Conservation (phyloP, 2,329 filamentous ascomycete genomes). For the Aspergillus sp. region DNA sequence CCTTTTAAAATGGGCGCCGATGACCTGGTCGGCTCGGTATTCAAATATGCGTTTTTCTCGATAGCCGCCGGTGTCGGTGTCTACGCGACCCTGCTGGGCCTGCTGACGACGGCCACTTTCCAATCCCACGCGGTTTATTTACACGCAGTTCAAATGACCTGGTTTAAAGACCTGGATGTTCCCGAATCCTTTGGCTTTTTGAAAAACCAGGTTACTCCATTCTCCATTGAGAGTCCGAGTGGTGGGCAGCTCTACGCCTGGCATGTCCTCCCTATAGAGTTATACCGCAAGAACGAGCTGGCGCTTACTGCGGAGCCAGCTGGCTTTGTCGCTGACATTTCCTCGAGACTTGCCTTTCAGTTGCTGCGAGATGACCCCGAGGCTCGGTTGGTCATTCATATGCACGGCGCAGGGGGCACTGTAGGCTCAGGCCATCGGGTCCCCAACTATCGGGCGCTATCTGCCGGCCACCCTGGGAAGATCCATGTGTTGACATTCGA, state of each 20-base stretch:
- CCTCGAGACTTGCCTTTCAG: conserved; percentile 39
- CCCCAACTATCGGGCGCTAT: conserved; percentile 53
- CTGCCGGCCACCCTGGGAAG: conserved; percentile 44
- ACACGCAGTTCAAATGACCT: conserved; percentile 54
- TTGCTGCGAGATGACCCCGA: conserved; percentile 49
- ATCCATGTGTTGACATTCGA: conserved; percentile 62
- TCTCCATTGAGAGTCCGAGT: conserved; percentile 45
- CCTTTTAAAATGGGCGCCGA: not conserved
- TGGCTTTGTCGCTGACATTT: conserved; percentile 37
- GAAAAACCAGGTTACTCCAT: conserved; percentile 51
- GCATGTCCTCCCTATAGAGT: conserved; percentile 51
- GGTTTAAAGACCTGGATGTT: conserved; percentile 52
- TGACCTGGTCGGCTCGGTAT: not conserved
- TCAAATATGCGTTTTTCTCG: conserved; percentile 6
- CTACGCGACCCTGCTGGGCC: conserved; percentile 47
- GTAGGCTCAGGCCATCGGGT: conserved; percentile 57
- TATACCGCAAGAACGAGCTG: conserved; percentile 46
- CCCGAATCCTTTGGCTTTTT: conserved; percentile 52
- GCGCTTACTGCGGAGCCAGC: conserved; percentile 41
- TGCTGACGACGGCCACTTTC: conserved; percentile 47
- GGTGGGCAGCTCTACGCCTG: conserved; percentile 48
- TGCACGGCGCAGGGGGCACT: conserved; percentile 59
- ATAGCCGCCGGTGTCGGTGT: conserved; percentile 25
- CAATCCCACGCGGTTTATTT: conserved; percentile 60
- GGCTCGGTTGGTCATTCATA: conserved; percentile 48